phyloP scores from a whole-genome alignment of 148 eudicot genomes.

The Vaccinium corymbosum region DNA sequence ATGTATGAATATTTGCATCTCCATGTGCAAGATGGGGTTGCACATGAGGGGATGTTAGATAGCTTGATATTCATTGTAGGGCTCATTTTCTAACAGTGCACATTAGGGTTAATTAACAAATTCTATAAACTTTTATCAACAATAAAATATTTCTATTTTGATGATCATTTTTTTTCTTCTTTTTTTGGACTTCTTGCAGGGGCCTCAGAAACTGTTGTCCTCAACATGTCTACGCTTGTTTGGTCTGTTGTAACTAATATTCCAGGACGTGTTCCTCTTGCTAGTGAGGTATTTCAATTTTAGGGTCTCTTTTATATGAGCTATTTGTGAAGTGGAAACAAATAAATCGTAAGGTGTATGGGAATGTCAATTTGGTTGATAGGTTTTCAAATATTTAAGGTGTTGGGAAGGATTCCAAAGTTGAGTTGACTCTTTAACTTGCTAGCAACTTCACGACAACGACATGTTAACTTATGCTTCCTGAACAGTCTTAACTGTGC shows the following conservation, averaged over 20 bases:
- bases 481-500: neutral
- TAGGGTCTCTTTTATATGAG: neutral
- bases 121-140: neutral
- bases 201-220: slow-evolving; percentile 85
- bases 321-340: neutral
- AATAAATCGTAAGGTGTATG: neutral
- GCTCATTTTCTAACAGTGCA: too few species aligned
- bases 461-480: neutral
- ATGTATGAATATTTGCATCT: too few species aligned
- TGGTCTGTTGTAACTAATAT: slow-evolving; percentile 97
- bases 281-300: slow-evolving; percentile 73
- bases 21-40: too few species aligned
- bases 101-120: neutral
- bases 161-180: neutral
- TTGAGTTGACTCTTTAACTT: neutral
- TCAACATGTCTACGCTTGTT: slow-evolving; percentile 86
- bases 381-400: neutral
- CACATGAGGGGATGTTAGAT: too few species aligned
- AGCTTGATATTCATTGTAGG: too few species aligned
- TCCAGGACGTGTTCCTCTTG: slow-evolving; percentile 91
- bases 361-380: neutral
- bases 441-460: neutral
- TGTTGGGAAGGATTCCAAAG: neutral
- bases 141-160: neutral
- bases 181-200: slow-evolving; percentile 47